Conservation (phyloP, 1,284 basidiomycete species). For the Austroboletus rostrupii region DNA sequence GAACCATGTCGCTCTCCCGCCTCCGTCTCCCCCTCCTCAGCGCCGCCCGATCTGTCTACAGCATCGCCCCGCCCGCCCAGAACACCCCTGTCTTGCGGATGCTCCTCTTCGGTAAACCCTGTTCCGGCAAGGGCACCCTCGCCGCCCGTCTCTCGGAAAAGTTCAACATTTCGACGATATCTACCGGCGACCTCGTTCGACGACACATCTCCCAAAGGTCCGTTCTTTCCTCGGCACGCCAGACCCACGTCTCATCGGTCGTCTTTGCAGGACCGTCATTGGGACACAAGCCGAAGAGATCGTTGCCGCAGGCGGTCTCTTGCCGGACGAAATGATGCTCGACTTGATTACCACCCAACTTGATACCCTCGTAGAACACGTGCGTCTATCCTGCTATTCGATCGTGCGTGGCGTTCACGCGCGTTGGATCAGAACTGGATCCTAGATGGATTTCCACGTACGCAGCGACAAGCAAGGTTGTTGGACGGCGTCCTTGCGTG, state of each 20-base stretch:
- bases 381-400: conserved; percentile 22
- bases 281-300: conserved; percentile 72
- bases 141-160: conserved; percentile 65
- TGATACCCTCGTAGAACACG: conserved; percentile 60
- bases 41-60: conserved; percentile 16
- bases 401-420: conserved; percentile 10
- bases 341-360: conserved; percentile 70
- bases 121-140: conserved; percentile 77
- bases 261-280: conserved; percentile 55
- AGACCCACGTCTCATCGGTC: background rate
- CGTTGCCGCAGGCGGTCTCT: conserved; percentile 68
- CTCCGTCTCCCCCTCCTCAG: background rate
- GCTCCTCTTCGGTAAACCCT: conserved; percentile 81
- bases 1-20: conserved; percentile 10
- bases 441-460: conserved; percentile 94
- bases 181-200: conserved; percentile 79
- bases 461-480: conserved; percentile 81
- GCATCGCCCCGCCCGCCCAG: conserved; percentile 18
- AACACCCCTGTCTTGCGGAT: conserved; percentile 47
- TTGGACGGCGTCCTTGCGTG: conserved; percentile 72
- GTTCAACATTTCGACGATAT: conserved; percentile 68
- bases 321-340: conserved; percentile 76
- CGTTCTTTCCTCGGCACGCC: background rate
- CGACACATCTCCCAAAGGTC: conserved; percentile 70
- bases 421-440: conserved; percentile 70